Percentiles rank a stretch among this genome's conserved stretches.
Evolutionary conservation across 2,329 filamentous ascomycete genomes (phyloP).

Genomic region (Elsinoe ampelina): DNA sequence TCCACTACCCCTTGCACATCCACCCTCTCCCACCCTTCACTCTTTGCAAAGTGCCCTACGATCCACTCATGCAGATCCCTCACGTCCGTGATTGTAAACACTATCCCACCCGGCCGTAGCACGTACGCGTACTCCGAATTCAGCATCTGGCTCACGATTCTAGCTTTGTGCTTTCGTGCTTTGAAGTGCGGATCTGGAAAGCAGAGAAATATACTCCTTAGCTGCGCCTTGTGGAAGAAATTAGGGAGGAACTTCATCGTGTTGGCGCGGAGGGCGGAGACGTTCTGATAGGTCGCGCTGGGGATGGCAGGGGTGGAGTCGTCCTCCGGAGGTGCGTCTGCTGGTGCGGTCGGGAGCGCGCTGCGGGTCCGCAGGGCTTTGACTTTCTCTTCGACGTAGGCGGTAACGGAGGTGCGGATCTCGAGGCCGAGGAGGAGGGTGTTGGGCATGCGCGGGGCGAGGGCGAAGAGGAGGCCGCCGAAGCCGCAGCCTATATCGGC

Average conservation of each 20-base stretch:
- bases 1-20: constrained; percentile 51
- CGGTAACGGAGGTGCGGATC: constrained; percentile 80
- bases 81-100: constrained; percentile 97
- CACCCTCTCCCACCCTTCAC: constrained; percentile 71
- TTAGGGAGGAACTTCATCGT: constrained; percentile 99
- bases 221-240: constrained; percentile 74
- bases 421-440: constrained; percentile 86
- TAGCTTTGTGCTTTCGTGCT: constrained; percentile 88
- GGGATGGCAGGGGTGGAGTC: constrained; percentile 12
- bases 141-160: constrained; percentile 81
- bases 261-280: constrained; percentile 81
- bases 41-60: constrained; percentile 70
- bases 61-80: constrained; percentile 92
- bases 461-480: constrained; percentile 77
- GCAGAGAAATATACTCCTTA: constrained; percentile 91
- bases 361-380: constrained; percentile 55
- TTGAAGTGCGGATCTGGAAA: constrained; percentile 99
- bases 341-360: constrained; percentile 2
- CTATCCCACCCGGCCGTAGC: constrained; percentile 68
- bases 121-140: constrained; percentile 84
- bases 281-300: constrained; percentile 61
- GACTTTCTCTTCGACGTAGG: constrained; percentile 84
- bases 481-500: constrained; percentile 97
- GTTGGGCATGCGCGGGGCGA: constrained; percentile 72
- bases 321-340: constrained; percentile 4